Percentiles rank a stretch among this genome's conserved stretches.
phyloP scores from a whole-genome alignment of 331 rosid species.

The Acacia concinna region DNA sequence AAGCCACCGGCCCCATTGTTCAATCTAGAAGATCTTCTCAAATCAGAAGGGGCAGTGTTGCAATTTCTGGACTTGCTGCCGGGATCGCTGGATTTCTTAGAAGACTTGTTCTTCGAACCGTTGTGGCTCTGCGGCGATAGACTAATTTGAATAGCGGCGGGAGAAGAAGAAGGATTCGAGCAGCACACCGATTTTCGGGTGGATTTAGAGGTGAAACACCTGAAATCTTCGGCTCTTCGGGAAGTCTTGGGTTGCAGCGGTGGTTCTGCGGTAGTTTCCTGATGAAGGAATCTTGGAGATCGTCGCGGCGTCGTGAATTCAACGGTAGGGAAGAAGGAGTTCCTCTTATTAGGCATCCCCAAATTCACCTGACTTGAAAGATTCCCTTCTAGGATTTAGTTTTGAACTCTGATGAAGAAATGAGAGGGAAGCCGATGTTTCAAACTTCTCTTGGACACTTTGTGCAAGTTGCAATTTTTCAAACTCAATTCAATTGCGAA shows the following conservation, averaged over 20 bases:
- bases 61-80: conserved; percentile 6
- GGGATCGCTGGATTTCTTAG: conserved; percentile 9
- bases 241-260: conserved; percentile 25
- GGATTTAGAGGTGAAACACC: conserved; percentile 18
- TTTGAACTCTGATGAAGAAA: not conserved
- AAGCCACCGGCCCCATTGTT: conserved; percentile 23
- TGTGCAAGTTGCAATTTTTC: too few relatives aligned
- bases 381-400: too few relatives aligned
- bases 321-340: conserved; percentile 16
- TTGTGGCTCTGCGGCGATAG: not conserved
- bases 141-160: not conserved
- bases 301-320: conserved; percentile 42
- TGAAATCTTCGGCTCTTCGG: conserved; percentile 10
- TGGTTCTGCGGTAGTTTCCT: not conserved
- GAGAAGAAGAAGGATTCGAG: not conserved
- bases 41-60: not conserved
- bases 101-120: conserved; percentile 6
- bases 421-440: conserved; percentile 34
- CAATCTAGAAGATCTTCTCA: conserved; percentile 39
- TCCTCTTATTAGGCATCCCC: conserved; percentile 43
- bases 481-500: not conserved
- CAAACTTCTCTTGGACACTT: not conserved
- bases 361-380: conserved; percentile 24
- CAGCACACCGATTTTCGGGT: conserved; percentile 24
- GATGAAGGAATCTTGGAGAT: conserved; percentile 50